Conservation (phyloP, 768 basidiomycete genomes). For the Termitomyces sp. region DNA sequence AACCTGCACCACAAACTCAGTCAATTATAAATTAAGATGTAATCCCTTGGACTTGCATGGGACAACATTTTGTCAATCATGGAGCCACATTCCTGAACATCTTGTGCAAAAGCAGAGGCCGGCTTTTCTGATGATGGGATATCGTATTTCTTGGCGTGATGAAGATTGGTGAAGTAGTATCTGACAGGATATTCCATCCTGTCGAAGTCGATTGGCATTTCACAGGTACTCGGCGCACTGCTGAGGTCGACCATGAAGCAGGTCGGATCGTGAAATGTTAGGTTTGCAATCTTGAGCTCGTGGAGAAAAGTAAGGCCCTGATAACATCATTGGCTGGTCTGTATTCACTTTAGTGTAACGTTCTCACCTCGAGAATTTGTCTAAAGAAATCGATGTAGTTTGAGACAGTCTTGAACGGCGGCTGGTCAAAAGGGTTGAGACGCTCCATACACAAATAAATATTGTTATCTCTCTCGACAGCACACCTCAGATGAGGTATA, state of each 20-base stretch:
- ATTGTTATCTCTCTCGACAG: constrained; percentile 34
- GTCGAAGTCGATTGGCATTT: constrained; percentile 13
- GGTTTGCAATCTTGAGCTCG: constrained; percentile 34
- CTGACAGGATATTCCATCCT: constrained; percentile 18
- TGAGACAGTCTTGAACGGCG: constrained; percentile 38
- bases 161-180: constrained; percentile 25
- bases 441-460: constrained; percentile 40
- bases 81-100: constrained; percentile 34
- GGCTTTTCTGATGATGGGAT: constrained; percentile 5
- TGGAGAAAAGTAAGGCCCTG: constrained; percentile 44
- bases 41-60: constrained; percentile 20
- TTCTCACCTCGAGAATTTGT: constrained; percentile 41
- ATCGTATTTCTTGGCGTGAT: constrained; percentile 18
- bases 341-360: neutral
- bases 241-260: constrained; percentile 41
- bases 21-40: neutral
- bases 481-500: constrained; percentile 37
- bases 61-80: constrained; percentile 31
- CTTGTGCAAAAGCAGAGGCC: constrained; percentile 22
- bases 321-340: neutral
- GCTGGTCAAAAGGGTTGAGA: constrained; percentile 37
- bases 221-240: constrained; percentile 19
- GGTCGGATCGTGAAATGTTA: constrained; percentile 27
- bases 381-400: constrained; percentile 47
- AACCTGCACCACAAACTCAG: constrained; percentile 20